Conservation (phyloP, 805 yeast genomes). For the Zygosaccharomyces siamensis region DNA sequence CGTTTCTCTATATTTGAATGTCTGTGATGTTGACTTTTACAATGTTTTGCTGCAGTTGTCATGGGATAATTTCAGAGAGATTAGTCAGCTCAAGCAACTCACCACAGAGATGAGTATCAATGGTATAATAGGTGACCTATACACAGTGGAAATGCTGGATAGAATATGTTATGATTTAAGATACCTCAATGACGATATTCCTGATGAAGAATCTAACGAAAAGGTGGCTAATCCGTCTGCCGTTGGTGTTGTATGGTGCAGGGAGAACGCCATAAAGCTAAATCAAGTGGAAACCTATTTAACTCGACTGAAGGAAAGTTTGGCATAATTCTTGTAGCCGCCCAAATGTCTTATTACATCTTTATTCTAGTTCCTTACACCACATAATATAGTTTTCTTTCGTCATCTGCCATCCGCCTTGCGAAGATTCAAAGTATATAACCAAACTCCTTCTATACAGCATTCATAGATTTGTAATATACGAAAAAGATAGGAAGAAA, state of each 20-base stretch:
- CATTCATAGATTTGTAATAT: background rate
- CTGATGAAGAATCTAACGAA: constrained; percentile 12
- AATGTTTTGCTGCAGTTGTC: constrained; percentile 27
- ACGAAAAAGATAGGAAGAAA: background rate
- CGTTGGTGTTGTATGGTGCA: constrained; percentile 26
- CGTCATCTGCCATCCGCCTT: constrained; percentile 2
- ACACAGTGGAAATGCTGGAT: constrained; percentile 27
- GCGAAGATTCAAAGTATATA: background rate
- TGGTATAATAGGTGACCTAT: constrained; percentile 31
- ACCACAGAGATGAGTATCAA: constrained; percentile 32
- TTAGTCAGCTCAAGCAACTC: constrained; percentile 18
- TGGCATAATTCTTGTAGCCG: constrained; percentile 7
- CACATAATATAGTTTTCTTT: background rate
- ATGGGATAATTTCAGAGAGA: constrained; percentile 30
- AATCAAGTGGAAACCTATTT: constrained; percentile 23
- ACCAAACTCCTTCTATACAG: background rate
- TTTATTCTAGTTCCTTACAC: constrained; percentile 3
- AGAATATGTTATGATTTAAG: constrained; percentile 19
- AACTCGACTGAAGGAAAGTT: constrained; percentile 18
- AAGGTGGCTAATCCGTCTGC: constrained; percentile 5
- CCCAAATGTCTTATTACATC: background rate
- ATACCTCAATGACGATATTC: constrained; percentile 24
- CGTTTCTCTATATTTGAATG: constrained; percentile 27
- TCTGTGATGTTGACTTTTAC: constrained; percentile 32
- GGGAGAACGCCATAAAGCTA: constrained; percentile 22